phyloP scores from a whole-genome alignment of 2,329 filamentous ascomycete species.

The Chalaropsis thielavioides region DNA sequence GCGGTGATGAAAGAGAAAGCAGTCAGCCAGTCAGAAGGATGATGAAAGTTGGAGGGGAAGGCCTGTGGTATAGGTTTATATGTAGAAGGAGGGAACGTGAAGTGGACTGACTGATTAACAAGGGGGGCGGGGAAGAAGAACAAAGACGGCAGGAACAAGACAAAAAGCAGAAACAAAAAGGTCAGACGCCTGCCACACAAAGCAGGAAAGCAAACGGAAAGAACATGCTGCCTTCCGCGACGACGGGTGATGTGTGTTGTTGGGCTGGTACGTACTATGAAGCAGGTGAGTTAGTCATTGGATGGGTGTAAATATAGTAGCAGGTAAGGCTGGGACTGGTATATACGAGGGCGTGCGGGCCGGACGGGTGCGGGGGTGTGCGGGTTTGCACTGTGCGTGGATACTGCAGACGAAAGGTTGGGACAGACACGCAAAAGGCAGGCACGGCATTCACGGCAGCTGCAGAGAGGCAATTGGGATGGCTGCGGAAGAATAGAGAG shows the following conservation, averaged over 20 bases:
- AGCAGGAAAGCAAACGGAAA: neutral
- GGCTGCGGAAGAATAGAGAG: neutral
- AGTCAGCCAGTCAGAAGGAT: too few relatives aligned
- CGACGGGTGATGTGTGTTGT: neutral
- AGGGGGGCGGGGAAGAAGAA: neutral
- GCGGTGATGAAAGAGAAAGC: neutral
- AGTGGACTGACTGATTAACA: neutral
- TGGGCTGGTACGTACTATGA: neutral
- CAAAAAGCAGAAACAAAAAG: neutral
- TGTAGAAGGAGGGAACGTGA: neutral
- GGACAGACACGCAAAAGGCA: too few relatives aligned
- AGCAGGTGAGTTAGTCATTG: neutral
- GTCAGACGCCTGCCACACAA: neutral
- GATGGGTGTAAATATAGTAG: neutral
- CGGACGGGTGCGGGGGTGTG: neutral
- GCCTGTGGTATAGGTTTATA: neutral
- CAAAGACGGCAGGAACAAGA: neutral
- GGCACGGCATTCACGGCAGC: neutral
- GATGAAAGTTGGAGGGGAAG: too few relatives aligned
- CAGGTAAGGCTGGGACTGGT: too few relatives aligned
- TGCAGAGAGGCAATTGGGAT: neutral
- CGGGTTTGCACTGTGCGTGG: neutral
- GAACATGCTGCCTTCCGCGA: neutral
- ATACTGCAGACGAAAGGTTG: neutral
- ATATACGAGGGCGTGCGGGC: neutral